These are phyloP conservation scores for Hyaloscypha variabilis DNA, from an alignment of 495 filamentous ascomycete genomes.

Conservation along the genomic window DNA sequence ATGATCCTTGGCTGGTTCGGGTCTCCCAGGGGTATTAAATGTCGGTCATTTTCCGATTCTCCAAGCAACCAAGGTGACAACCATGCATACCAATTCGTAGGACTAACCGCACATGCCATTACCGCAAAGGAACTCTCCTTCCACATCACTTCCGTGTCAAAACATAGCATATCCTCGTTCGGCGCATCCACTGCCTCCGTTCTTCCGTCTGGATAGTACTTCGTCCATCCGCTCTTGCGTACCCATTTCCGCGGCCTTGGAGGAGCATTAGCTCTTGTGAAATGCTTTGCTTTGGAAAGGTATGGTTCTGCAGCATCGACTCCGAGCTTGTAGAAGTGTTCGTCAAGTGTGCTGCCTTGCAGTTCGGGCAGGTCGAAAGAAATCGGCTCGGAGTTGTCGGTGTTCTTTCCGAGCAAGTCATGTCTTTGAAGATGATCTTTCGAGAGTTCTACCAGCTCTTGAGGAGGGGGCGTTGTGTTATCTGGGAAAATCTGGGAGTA, in stretches of 20 bases:
- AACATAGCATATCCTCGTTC: constrained; percentile 78
- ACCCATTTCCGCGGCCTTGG: constrained; percentile 80
- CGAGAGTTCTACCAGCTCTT: constrained; percentile 75
- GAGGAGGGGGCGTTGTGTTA: constrained; percentile 56
- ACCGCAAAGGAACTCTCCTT: constrained; percentile 88
- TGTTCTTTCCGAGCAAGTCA: constrained; percentile 87
- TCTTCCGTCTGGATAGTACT: constrained; percentile 76
- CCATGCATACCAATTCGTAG: constrained; percentile 95
- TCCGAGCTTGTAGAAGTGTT: constrained; percentile 92
- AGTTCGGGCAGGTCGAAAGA: constrained; percentile 83
- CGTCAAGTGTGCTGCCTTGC: constrained; percentile 81
- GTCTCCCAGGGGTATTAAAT: constrained; percentile 86
- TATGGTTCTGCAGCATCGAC: constrained; percentile 91
- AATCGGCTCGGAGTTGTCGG: constrained; percentile 72
- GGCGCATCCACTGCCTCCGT: constrained; percentile 74
- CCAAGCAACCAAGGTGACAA: constrained; percentile 92
- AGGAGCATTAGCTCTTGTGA: constrained; percentile 66
- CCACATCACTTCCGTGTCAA: constrained; percentile 97
- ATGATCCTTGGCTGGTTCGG: constrained; percentile 69
- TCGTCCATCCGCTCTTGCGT: constrained; percentile 88
- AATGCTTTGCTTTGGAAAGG: constrained; percentile 70
- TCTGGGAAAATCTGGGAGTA: constrained; percentile 80
- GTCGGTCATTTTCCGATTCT: constrained; percentile 73
- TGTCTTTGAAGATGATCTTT: constrained; percentile 84
- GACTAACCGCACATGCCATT: constrained; percentile 92